phyloP scores from a whole-genome alignment of 805 yeast genomes.

The Starmerella vaccinii region DNA sequence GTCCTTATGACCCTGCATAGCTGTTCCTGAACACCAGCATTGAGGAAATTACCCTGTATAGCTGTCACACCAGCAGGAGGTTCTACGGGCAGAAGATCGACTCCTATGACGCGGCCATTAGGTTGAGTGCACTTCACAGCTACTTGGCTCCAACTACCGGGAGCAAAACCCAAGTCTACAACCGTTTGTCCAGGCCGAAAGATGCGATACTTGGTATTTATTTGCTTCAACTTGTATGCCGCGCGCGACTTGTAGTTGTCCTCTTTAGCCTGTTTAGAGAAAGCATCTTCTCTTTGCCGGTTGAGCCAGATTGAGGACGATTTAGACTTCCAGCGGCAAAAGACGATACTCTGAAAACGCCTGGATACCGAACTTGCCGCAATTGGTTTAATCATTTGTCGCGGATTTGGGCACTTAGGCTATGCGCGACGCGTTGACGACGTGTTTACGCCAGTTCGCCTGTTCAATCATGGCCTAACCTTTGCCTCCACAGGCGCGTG shows the following conservation, averaged over 20 bases:
- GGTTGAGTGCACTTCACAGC: conserved; percentile 46
- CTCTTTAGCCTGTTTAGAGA: conserved; percentile 54
- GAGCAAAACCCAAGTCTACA: conserved; percentile 80
- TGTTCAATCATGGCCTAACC: too few species aligned
- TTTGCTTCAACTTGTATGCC: conserved; percentile 74
- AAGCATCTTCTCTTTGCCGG: conserved; percentile 57
- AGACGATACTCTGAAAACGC: background rate
- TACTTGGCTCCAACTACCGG: conserved; percentile 92
- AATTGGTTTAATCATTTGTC: background rate
- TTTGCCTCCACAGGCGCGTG: too few species aligned
- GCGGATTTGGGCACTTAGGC: background rate
- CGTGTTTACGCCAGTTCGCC: background rate
- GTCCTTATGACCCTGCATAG: conserved; percentile 25
- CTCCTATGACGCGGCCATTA: conserved; percentile 57
- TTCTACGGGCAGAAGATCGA: conserved; percentile 64
- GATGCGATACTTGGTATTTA: conserved; percentile 53
- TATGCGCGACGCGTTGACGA: background rate
- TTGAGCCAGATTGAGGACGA: conserved; percentile 67
- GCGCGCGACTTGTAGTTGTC: conserved; percentile 71
- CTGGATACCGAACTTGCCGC: background rate
- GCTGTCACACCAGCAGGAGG: conserved; percentile 76
- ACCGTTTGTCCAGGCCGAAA: conserved; percentile 51
- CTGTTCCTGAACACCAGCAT: conserved; percentile 34
- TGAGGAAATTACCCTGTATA: conserved; percentile 79
- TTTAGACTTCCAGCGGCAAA: background rate